Percentiles rank a stretch among this genome's conserved stretches.
These are phyloP conservation scores for Adansonia madagascariensis DNA, from an alignment of 441 rosid species.

Conservation along the genomic window DNA sequence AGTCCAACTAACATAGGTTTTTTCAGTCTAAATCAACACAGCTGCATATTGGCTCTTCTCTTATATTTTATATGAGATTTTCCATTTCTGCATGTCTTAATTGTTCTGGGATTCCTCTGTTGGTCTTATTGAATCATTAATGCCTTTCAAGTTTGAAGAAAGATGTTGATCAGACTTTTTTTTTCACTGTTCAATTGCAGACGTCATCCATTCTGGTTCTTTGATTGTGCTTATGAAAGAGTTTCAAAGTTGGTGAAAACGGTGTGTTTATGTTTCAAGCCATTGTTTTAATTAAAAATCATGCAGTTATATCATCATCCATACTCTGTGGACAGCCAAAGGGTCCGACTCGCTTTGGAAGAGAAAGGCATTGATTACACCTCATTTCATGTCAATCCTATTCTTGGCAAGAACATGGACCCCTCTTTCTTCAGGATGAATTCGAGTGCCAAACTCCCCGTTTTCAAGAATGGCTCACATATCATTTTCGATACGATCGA, in stretches of 20 bases:
- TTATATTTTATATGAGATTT: neutral
- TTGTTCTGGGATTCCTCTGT: neutral
- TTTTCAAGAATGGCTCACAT: conserved; percentile 80
- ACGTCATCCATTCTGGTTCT: neutral
- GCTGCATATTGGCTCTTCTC: neutral
- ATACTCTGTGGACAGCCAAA: conserved; percentile 80
- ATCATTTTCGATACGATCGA: conserved; percentile 73
- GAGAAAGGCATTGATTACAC: conserved; percentile 93
- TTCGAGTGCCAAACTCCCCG: conserved; percentile 69
- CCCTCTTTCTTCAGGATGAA: conserved; percentile 75
- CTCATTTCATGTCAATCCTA: conserved; percentile 81
- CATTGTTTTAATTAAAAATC: conserved; percentile 22
- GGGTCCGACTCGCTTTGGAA: conserved; percentile 81
- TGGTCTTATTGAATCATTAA: conserved; percentile 11
- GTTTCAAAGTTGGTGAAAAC: conserved; percentile 14
- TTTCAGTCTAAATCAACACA: neutral
- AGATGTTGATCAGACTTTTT: neutral
- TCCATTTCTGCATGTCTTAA: neutral
- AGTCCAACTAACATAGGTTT: neutral
- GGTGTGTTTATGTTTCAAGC: conserved; percentile 13
- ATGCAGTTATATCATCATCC: conserved; percentile 96
- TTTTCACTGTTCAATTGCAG: neutral
- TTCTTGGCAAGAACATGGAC: conserved; percentile 78
- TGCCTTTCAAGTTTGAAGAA: neutral
- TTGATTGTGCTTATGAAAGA: neutral